phyloP scores from a whole-genome alignment of 169 alveolate species.

The Cryptosporidium muris region DNA sequence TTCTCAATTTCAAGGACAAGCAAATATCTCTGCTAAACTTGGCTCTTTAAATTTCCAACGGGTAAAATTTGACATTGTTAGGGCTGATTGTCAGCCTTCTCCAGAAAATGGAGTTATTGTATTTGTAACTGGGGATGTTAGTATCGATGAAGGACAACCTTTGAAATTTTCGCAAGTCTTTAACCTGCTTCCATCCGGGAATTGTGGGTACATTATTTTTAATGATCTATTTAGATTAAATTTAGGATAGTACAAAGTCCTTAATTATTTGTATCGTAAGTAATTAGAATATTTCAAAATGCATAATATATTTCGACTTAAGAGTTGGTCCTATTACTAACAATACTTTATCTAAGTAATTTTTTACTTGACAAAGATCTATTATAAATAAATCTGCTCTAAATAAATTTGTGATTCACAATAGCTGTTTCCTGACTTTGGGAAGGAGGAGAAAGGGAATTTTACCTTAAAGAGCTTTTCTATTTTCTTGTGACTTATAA shows the following conservation, averaged over 20 bases:
- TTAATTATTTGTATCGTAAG: not conserved
- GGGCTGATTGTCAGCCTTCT: conserved; percentile 86
- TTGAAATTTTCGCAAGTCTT: conserved; percentile 81
- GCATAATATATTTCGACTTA: too few species aligned
- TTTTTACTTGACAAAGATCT: too few species aligned
- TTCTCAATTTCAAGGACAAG: conserved; percentile 82
- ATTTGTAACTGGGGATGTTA: conserved; percentile 80
- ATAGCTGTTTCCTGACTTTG: too few species aligned
- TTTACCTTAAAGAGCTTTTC: too few species aligned
- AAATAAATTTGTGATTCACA: too few species aligned
- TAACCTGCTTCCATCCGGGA: conserved; percentile 81
- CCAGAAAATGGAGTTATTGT: conserved; percentile 81
- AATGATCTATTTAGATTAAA: conserved; percentile 83
- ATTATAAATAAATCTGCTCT: too few species aligned
- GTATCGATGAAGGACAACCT: conserved; percentile 82
- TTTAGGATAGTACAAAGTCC: conserved; percentile 73
- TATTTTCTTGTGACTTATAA: too few species aligned
- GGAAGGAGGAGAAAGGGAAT: too few species aligned
- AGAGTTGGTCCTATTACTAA: too few species aligned
- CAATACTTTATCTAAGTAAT: too few species aligned
- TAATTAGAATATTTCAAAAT: too few species aligned
- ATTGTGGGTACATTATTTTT: conserved; percentile 79
- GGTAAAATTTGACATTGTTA: conserved; percentile 75
- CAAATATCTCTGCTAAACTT: conserved; percentile 80
- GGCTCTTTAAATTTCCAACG: conserved; percentile 72